phyloP scores from a whole-genome alignment of 257 asterid species.

The Solanum raphanifolium region DNA sequence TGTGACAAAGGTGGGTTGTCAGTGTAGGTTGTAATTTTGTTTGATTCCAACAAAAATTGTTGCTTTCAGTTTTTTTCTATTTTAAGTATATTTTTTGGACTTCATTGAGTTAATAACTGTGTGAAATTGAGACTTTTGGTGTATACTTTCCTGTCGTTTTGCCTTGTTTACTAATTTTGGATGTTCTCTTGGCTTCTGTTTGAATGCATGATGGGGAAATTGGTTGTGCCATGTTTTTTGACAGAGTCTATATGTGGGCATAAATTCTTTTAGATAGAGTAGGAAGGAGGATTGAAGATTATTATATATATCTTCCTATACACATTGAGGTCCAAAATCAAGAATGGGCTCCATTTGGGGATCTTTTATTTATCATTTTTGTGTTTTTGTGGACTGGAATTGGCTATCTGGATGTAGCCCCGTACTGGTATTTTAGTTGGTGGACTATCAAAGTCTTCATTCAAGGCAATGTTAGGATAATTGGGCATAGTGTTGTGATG shows the following conservation, averaged over 20 bases:
- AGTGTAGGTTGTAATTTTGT: neutral
- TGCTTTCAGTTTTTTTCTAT: neutral
- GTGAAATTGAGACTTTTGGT: neutral
- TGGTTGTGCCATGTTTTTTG: neutral
- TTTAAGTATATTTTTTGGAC: neutral
- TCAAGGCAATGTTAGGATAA: slow-evolving; percentile 6
- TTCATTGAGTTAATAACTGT: neutral
- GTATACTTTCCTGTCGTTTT: neutral
- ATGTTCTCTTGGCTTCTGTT: neutral
- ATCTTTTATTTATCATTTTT: neutral
- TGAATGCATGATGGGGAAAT: neutral
- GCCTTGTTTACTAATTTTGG: neutral
- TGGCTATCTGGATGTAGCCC: neutral
- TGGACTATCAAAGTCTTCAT: slow-evolving; percentile 1
- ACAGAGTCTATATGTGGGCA: neutral
- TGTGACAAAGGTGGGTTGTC: neutral
- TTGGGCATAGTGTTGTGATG: slow-evolving; percentile 4
- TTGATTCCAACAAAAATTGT: neutral
- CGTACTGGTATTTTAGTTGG: slow-evolving; percentile 6
- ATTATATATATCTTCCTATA: neutral
- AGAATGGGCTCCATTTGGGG: neutral
- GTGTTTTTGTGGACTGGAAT: neutral
- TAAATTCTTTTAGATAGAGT: neutral
- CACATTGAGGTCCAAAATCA: neutral
- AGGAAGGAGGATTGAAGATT: neutral